These are phyloP conservation scores for Herpotrichia juniperi DNA, from an alignment of 2,329 filamentous ascomycete species.

Conservation along the genomic window DNA sequence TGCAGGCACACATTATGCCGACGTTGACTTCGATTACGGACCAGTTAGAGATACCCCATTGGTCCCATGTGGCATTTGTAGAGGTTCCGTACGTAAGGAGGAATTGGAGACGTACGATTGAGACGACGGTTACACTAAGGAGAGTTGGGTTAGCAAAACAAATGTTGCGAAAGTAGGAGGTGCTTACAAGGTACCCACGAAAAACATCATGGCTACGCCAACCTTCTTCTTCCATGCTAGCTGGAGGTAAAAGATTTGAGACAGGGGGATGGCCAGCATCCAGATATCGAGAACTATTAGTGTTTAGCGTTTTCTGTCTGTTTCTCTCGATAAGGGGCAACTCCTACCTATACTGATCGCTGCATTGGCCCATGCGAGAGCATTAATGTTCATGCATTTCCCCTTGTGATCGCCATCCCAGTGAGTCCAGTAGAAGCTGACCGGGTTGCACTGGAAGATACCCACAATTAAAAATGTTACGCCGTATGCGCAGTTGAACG, in stretches of 20 bases:
- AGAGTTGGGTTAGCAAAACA: constrained; percentile 30
- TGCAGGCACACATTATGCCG: constrained; percentile 25
- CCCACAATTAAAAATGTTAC: constrained; percentile 57
- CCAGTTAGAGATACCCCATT: constrained; percentile 23
- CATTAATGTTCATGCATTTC: constrained; percentile 40
- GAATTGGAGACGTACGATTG: constrained; percentile 48
- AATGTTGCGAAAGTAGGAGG: constrained; percentile 43
- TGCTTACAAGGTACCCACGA: constrained; percentile 46
- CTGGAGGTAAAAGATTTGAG: constrained; percentile 34
- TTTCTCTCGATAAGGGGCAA: constrained; percentile 20
- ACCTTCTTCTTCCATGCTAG: constrained; percentile 42
- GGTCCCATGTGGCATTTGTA: constrained; percentile 44
- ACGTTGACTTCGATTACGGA: constrained; percentile 21
- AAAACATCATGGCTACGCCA: constrained; percentile 45
- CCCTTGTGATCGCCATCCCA: constrained; percentile 35
- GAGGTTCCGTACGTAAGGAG: constrained; percentile 49
- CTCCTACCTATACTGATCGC: constrained; percentile 32
- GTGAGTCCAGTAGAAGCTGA: constrained; percentile 55
- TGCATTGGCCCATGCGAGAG: constrained; percentile 34
- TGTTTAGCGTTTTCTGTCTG: neutral
- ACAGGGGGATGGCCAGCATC: constrained; percentile 43
- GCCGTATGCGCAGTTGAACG: constrained; percentile 30
- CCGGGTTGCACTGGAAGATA: constrained; percentile 57
- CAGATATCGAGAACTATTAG: constrained; percentile 28
- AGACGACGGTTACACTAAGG: constrained; percentile 43